Conservation (phyloP, 768 basidiomycete species). For the Leccinum uliginosum region DNA sequence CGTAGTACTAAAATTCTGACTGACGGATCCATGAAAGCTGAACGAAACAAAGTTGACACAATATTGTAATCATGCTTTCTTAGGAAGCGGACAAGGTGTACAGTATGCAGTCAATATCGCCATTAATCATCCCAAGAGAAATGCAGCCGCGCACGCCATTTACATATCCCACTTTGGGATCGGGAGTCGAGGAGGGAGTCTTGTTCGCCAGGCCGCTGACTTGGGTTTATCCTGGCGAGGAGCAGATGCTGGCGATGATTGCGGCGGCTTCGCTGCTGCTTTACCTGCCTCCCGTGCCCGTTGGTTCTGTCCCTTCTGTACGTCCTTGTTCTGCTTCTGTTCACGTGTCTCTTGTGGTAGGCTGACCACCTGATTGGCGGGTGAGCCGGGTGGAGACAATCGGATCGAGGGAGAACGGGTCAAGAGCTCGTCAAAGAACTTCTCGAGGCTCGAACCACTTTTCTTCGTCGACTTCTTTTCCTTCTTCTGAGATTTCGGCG, state of each 20-base stretch:
- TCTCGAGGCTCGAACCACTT: conserved; percentile 9
- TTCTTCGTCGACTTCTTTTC: background rate
- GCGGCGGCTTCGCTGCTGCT: background rate
- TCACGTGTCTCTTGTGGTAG: conserved; percentile 1
- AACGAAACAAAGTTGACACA: no score
- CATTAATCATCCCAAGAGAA: background rate
- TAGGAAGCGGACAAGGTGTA: background rate
- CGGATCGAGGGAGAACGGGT: conserved; percentile 17
- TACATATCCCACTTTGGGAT: conserved; percentile 30
- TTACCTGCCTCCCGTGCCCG: background rate
- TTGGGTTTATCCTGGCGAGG: conserved; percentile 7
- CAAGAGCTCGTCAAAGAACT: conserved; percentile 11
- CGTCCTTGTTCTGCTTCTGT: background rate
- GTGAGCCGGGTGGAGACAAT: conserved; percentile 17
- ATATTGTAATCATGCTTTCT: background rate
- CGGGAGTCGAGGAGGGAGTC: conserved; percentile 27
- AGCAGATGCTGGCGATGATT: background rate
- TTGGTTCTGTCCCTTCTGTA: background rate
- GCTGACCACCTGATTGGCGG: background rate
- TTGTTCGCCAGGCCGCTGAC: conserved; percentile 19
- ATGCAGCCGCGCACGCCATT: background rate
- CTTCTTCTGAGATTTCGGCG: background rate
- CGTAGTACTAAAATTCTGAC: background rate
- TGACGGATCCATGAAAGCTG: background rate
- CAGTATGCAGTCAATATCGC: background rate